These are phyloP conservation scores for Paecilomyces dactylethromorphus DNA, from an alignment of 2,329 filamentous ascomycete genomes.

Conservation along the genomic window DNA sequence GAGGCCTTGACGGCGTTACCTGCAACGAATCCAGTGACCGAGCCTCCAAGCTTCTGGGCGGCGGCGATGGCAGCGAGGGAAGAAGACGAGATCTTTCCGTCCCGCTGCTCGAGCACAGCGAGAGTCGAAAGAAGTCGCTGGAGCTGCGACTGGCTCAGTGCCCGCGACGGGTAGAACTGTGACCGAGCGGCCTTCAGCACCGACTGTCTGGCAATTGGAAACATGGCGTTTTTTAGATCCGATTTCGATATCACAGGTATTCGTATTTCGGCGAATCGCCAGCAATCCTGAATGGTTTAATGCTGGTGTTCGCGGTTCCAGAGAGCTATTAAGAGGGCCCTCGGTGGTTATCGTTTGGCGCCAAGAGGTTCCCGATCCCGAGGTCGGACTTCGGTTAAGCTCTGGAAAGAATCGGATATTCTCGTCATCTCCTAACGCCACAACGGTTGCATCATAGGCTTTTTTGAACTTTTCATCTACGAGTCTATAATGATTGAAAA, in stretches of 20 bases:
- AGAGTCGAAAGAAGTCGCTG: conserved; percentile 76
- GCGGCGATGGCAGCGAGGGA: conserved; percentile 83
- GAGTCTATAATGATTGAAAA: neutral
- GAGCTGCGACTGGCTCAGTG: conserved; percentile 48
- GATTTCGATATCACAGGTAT: neutral
- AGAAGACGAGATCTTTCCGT: conserved; percentile 75
- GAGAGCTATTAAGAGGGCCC: neutral
- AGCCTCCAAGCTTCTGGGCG: conserved; percentile 76
- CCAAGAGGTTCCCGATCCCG: conserved; percentile 22
- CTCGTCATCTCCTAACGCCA: neutral
- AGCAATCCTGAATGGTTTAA: conserved; percentile 3
- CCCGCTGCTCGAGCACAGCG: conserved; percentile 84
- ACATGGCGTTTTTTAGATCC: conserved; percentile 16
- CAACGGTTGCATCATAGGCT: neutral
- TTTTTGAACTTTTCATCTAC: neutral
- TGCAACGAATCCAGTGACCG: conserved; percentile 81
- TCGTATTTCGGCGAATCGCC: conserved; percentile 1
- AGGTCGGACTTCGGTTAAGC: conserved; percentile 29
- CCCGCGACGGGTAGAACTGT: conserved; percentile 36
- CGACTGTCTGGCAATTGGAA: conserved; percentile 31
- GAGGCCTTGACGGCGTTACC: conserved; percentile 66
- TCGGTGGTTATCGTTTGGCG: conserved; percentile 28
- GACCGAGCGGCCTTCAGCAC: conserved; percentile 38
- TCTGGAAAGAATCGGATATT: neutral
- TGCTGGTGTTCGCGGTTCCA: conserved; percentile 12